phyloP scores from a whole-genome alignment of 106 monocot genomes.

The Apostasia ramifera region DNA sequence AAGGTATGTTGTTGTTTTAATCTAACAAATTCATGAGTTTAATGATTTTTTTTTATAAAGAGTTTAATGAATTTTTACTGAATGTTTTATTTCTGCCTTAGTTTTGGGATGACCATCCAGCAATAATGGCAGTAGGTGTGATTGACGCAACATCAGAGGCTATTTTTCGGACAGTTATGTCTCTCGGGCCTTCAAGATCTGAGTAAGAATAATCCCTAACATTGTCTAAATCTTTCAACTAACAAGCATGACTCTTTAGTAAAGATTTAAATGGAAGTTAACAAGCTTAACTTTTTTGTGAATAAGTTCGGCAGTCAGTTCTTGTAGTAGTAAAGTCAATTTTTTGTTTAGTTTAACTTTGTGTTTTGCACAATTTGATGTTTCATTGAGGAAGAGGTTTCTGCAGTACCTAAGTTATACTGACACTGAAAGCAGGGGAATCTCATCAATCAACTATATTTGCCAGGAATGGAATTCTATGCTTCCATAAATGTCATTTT shows the following conservation, averaged over 20 bases:
- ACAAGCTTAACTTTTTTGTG: too few species aligned
- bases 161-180: conserved; percentile 82
- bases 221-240: not conserved
- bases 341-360: too few species aligned
- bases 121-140: conserved; percentile 96
- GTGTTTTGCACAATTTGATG: too few species aligned
- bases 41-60: too few species aligned
- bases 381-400: too few species aligned
- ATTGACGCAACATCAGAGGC: conserved; percentile 88
- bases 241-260: not conserved
- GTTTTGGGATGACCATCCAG: conserved; percentile 95
- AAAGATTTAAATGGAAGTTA: too few species aligned
- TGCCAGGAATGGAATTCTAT: too few species aligned
- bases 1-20: conserved; percentile 44
- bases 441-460: too few species aligned
- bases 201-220: conserved; percentile 44
- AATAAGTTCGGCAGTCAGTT: too few species aligned
- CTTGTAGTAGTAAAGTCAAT: too few species aligned
- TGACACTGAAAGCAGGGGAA: too few species aligned
- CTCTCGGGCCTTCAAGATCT: conserved; percentile 91
- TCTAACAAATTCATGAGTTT: not conserved
- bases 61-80: conserved; percentile 2
- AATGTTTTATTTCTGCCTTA: conserved; percentile 23
- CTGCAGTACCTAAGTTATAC: too few species aligned
- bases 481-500: not conserved